phyloP scores from a whole-genome alignment of 805 yeast genomes.

The Candida schatavii region DNA sequence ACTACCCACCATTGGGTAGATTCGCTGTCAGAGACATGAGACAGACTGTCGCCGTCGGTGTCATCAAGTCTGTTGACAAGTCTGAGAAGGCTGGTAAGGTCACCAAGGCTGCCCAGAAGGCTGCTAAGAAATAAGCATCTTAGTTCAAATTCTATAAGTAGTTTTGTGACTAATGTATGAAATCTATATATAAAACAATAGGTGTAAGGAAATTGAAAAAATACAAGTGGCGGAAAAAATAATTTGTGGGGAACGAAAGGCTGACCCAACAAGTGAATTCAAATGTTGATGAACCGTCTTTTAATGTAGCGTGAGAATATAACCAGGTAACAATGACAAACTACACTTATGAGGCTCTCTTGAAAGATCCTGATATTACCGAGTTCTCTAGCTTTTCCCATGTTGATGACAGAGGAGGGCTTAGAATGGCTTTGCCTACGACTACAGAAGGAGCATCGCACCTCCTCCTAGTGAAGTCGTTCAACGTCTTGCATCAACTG shows the following conservation, averaged over 20 bases:
- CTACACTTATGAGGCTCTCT: background rate
- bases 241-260: too few relatives aligned
- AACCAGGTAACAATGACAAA: background rate
- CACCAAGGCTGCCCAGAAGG: conserved; percentile 92
- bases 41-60: conserved; percentile 99
- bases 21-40: conserved; percentile 96
- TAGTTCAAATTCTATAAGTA: conserved; percentile 5
- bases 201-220: background rate
- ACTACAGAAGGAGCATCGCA: conserved; percentile 1
- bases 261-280: too few relatives aligned
- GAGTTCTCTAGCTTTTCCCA: background rate
- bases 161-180: conserved; percentile 5
- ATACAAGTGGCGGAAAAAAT: background rate
- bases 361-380: background rate
- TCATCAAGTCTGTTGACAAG: conserved; percentile 93
- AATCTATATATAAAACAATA: background rate
- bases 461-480: background rate
- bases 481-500: background rate
- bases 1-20: conserved; percentile 46
- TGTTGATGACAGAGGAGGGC: background rate
- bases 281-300: too few relatives aligned
- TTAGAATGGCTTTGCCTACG: background rate
- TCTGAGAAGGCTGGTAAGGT: conserved; percentile 86
- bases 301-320: too few relatives aligned
- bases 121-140: conserved; percentile 62